Evolutionary conservation across 2,329 filamentous ascomycete genomes (phyloP).

Genomic region (Xylariaceae sp.): DNA sequence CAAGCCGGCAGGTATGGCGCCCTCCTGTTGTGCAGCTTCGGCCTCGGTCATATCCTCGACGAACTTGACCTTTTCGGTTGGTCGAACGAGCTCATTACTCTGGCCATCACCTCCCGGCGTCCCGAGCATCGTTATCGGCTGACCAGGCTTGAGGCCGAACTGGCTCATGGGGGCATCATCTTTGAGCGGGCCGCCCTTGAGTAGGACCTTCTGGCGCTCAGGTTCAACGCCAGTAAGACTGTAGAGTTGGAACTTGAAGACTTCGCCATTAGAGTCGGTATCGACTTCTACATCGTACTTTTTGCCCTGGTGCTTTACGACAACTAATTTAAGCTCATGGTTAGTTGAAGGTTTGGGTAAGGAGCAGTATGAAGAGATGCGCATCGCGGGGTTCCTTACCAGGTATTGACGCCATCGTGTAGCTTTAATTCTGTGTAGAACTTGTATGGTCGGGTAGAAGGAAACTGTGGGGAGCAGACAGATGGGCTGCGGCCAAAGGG

Average conservation of each 20-base stretch:
- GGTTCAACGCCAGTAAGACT: slow-evolving; percentile 96
- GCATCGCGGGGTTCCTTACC: slow-evolving; percentile 22
- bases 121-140: slow-evolving; percentile 96
- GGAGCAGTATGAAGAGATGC: neutral
- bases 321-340: slow-evolving; percentile 60
- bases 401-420: slow-evolving; percentile 40
- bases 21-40: slow-evolving; percentile 81
- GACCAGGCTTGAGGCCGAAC: slow-evolving; percentile 83
- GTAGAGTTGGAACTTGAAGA: slow-evolving; percentile 94
- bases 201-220: slow-evolving; percentile 91
- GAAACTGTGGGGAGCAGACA: too few relatives aligned
- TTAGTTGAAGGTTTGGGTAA: slow-evolving; percentile 30
- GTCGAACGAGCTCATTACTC: slow-evolving; percentile 68
- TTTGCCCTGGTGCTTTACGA: slow-evolving; percentile 94
- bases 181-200: slow-evolving; percentile 94
- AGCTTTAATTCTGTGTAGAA: neutral
- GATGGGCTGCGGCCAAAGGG: too few relatives aligned
- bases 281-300: slow-evolving; percentile 95
- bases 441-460: neutral
- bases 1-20: slow-evolving; percentile 85
- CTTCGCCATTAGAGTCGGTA: slow-evolving; percentile 80
- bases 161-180: slow-evolving; percentile 88
- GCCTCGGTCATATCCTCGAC: slow-evolving; percentile 98
- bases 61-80: slow-evolving; percentile 84
- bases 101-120: slow-evolving; percentile 74